Evolutionary conservation across 1,284 basidiomycete species (phyloP).

Genomic region (Apiotrichum veenhuisii): DNA sequence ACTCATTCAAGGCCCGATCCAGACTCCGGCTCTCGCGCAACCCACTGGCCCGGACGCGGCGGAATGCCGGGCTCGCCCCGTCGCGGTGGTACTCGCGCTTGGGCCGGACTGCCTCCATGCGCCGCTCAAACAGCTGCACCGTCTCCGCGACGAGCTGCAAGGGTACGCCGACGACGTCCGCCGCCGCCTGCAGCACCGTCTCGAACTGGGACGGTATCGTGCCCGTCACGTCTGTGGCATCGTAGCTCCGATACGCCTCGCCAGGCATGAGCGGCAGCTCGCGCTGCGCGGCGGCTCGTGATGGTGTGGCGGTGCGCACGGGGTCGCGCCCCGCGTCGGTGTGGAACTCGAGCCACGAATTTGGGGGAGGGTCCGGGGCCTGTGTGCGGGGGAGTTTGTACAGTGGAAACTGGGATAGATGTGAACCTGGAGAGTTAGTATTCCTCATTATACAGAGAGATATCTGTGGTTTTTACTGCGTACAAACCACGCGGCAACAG

Average conservation of each 20-base stretch:
- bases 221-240: constrained; percentile 25
- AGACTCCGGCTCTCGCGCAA: constrained; percentile 10
- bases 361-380: background rate
- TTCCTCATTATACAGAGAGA: no score
- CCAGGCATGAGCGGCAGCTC: constrained; percentile 37
- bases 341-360: constrained; percentile 16
- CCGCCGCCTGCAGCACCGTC: constrained; percentile 27
- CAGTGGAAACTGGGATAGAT: constrained; percentile 20
- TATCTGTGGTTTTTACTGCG: no score
- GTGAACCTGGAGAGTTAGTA: no score
- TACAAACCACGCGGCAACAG: no score
- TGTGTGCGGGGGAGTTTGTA: background rate
- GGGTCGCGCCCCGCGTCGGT: constrained; percentile 1
- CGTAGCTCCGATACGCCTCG: constrained; percentile 29
- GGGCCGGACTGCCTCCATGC: constrained; percentile 21
- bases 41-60: background rate
- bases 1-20: background rate
- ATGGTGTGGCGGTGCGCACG: background rate
- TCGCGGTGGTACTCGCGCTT: background rate
- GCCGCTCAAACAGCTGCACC: constrained; percentile 33
- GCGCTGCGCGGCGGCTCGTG: constrained; percentile 1
- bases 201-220: constrained; percentile 29
- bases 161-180: constrained; percentile 30
- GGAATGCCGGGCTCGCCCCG: background rate
- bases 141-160: constrained; percentile 18